Evolutionary conservation across 2,329 filamentous ascomycete species (phyloP).

Genomic region (Cladophialophora yegresii): DNA sequence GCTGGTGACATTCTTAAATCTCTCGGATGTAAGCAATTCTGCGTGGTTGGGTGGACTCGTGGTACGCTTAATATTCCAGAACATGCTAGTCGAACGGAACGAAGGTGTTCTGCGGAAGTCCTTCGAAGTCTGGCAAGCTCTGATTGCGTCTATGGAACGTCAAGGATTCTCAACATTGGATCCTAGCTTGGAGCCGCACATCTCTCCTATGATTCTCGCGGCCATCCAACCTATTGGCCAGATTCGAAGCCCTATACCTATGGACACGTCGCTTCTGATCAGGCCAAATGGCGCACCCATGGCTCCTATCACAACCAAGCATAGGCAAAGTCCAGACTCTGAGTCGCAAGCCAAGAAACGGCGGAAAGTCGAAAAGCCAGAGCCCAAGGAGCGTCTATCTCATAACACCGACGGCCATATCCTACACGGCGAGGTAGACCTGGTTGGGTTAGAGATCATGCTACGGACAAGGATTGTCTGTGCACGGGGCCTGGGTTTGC

Average conservation of each 20-base stretch:
- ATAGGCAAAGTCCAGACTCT: constrained; percentile 47
- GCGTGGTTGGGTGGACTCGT: constrained; percentile 92
- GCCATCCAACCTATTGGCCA: constrained; percentile 91
- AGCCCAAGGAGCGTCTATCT: constrained; percentile 67
- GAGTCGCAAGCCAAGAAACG: constrained; percentile 54
- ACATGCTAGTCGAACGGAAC: constrained; percentile 89
- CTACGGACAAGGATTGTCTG: constrained; percentile 87
- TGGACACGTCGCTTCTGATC: constrained; percentile 86
- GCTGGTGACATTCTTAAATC: constrained; percentile 85
- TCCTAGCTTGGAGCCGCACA: constrained; percentile 70
- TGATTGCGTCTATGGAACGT: constrained; percentile 52
- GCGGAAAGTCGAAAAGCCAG: constrained; percentile 80
- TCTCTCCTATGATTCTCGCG: constrained; percentile 79
- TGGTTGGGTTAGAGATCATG: constrained; percentile 86
- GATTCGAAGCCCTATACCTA: constrained; percentile 83
- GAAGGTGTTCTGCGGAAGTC: constrained; percentile 79
- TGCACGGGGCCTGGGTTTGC: constrained; percentile 79
- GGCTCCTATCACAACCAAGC: constrained; percentile 49
- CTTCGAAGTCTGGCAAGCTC: constrained; percentile 78
- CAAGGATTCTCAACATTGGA: constrained; percentile 63
- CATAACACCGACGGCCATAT: constrained; percentile 98
- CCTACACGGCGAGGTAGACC: constrained; percentile 93
- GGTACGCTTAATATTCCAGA: constrained; percentile 87
- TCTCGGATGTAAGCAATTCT: constrained; percentile 75
- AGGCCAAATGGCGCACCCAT: constrained; percentile 90